A percentile compares a stretch with the other conserved stretches of the same genome.
Evolutionary conservation across 2,329 filamentous ascomycete species (phyloP).

Genomic region (Pseudogymnoascus sp.): DNA sequence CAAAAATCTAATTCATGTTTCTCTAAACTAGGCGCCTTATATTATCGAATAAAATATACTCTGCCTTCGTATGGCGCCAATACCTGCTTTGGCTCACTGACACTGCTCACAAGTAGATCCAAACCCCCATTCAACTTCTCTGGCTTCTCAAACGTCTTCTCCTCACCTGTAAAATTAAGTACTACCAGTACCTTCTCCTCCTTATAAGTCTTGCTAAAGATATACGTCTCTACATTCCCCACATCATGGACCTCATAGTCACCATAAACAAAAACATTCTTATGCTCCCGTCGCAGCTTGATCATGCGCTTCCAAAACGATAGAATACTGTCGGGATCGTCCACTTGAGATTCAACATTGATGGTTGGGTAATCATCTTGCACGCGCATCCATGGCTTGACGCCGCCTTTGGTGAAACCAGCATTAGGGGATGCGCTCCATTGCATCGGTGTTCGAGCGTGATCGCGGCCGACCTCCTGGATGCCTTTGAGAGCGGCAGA

Average conservation of each 20-base stretch:
- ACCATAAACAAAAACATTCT: conserved; percentile 54
- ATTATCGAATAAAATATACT: too few species aligned
- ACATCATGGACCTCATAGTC: conserved; percentile 45
- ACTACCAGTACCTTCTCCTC: conserved; percentile 34
- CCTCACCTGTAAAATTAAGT: conserved; percentile 38
- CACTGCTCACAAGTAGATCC: too few species aligned
- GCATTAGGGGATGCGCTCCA: conserved; percentile 4
- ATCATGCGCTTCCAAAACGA: conserved; percentile 28
- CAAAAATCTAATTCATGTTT: too few species aligned
- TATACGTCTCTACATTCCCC: conserved; percentile 37
- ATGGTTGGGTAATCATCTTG: conserved; percentile 32
- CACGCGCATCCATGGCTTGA: conserved; percentile 11
- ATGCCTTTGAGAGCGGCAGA: background rate
- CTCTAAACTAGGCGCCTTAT: too few species aligned
- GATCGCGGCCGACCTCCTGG: background rate
- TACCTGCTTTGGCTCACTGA: too few species aligned
- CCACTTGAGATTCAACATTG: conserved; percentile 49
- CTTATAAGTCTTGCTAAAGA: conserved; percentile 35
- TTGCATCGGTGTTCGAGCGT: conserved; percentile 11
- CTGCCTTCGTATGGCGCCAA: too few species aligned
- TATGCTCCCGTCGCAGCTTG: conserved; percentile 38
- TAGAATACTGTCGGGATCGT: conserved; percentile 20
- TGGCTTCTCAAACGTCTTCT: too few species aligned
- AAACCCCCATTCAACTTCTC: too few species aligned
- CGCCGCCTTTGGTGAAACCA: background rate